Base-by-base conservation (phyloP, 345 rosid genomes). In the Salix viminalis region DNA sequence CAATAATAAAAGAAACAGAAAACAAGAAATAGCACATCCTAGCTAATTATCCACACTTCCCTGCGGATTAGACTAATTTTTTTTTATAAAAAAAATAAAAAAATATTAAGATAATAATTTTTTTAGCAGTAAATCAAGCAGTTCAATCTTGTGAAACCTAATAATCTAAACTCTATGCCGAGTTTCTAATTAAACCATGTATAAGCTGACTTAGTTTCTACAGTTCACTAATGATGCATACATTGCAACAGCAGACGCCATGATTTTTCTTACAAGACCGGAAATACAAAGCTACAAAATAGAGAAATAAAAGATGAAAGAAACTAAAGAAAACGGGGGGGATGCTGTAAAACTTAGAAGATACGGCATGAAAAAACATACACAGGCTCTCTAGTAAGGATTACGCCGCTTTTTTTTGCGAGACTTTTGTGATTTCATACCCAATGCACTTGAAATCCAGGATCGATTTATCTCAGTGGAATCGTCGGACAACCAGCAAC, bases 401-500 rank as follows among this genome's bases (percentile, higher is more conserved):
- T 77, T 77, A 74, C 82, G 92, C 82, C 94, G 84, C 60, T 76
- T 81, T 78, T 84, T 89, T 83, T 83, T 86, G 77, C 82, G 88
- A 64, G 65, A 75, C 19, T 64, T 82, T 0, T 86, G 77, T 4
- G 92, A 78, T 81, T 80, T 89, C 60, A 78, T 65, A 30, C 83
- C 94, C 78, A 92, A 79, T 10, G 87, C 71, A 28, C 85, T 87
- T 46, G 99, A 89, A 52, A 87, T 86, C 99, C 99, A 93, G 60
- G 98, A 88, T 58, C 84, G 83, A 36, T 82, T 84, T n/a, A 62
- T 64, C 69, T 79, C 89, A 0, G 83, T 46, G 60, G 93, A 82
- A 36, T 85, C 86, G 69, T 93, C 91, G 0, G 92, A 87, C 41
- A 79, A 79, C 99, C 99, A 96, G 85, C 98, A 92, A 79, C 97